phyloP scores from a whole-genome alignment of 148 eudicot genomes.

The Salicornia ramosissima region DNA sequence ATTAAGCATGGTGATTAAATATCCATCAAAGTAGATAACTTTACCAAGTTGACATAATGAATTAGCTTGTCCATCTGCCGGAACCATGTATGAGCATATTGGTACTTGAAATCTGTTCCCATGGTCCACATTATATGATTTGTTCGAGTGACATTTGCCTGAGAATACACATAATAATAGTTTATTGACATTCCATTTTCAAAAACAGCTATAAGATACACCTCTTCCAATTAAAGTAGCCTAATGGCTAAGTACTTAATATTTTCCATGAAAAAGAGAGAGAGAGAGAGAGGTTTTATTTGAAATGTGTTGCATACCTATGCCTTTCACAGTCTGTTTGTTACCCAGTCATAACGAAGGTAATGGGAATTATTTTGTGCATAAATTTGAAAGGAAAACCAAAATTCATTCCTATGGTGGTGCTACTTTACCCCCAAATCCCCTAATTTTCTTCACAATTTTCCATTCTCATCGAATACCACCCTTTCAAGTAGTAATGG shows the following conservation, averaged over 20 bases:
- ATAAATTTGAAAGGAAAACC: no score
- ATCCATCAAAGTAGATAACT: neutral
- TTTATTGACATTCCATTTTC: neutral
- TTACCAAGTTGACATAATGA: conserved; percentile 85
- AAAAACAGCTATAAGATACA: neutral
- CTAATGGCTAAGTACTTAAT: neutral
- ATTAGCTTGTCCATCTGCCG: conserved; percentile 94
- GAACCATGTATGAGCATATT: conserved; percentile 90
- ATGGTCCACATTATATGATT: conserved; percentile 98
- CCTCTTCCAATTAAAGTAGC: neutral
- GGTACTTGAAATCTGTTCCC: conserved; percentile 99
- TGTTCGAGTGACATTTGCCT: conserved; percentile 94
- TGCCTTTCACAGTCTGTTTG: no score
- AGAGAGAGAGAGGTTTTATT: no score
- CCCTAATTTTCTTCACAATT: no score
- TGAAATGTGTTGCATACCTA: no score
- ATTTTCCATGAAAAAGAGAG: neutral
- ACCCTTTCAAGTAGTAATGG: no score
- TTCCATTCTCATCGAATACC: no score
- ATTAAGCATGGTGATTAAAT: neutral
- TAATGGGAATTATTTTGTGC: no score
- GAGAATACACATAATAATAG: conserved; percentile 8
- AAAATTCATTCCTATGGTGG: no score
- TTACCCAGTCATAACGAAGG: no score
- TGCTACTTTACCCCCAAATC: no score